Conservation (phyloP, 805 yeast genomes). For the Blastobotrys americana region DNA sequence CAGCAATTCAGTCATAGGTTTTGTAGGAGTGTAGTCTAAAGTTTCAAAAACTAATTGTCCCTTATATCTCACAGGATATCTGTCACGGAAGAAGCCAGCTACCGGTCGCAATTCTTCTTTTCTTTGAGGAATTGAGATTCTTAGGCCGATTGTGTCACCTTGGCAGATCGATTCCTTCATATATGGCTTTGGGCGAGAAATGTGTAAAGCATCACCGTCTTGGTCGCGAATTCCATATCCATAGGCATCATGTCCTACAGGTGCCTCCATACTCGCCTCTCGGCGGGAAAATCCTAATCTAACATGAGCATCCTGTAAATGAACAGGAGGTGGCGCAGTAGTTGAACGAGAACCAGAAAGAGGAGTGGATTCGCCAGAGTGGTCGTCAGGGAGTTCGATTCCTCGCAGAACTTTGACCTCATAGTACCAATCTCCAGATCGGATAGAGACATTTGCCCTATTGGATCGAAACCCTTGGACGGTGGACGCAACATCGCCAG, state of each 20-base stretch:
- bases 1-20: slow-evolving; percentile 63
- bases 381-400: slow-evolving; percentile 17
- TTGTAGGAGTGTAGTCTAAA: slow-evolving; percentile 66
- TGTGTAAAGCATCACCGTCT: slow-evolving; percentile 66
- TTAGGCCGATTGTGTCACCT: slow-evolving; percentile 80
- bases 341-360: not conserved
- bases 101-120: slow-evolving; percentile 1
- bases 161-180: slow-evolving; percentile 49
- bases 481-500: slow-evolving; percentile 46
- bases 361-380: slow-evolving; percentile 1
- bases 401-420: slow-evolving; percentile 58
- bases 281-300: slow-evolving; percentile 77
- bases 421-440: slow-evolving; percentile 75
- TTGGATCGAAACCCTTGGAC: slow-evolving; percentile 73
- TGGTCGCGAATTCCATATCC: slow-evolving; percentile 86
- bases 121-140: slow-evolving; percentile 56
- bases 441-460: slow-evolving; percentile 63
- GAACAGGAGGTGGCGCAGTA: slow-evolving; percentile 10
- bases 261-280: slow-evolving; percentile 87
- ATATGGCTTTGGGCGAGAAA: slow-evolving; percentile 57
- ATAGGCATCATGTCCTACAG: slow-evolving; percentile 92
- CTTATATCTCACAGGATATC: slow-evolving; percentile 79
- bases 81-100: slow-evolving; percentile 60
- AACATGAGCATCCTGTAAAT: slow-evolving; percentile 44
- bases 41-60: slow-evolving; percentile 75